Evolutionary conservation across 108 stramenopile genomes (phyloP).

Genomic region (Nannochloropsis gaditana): DNA sequence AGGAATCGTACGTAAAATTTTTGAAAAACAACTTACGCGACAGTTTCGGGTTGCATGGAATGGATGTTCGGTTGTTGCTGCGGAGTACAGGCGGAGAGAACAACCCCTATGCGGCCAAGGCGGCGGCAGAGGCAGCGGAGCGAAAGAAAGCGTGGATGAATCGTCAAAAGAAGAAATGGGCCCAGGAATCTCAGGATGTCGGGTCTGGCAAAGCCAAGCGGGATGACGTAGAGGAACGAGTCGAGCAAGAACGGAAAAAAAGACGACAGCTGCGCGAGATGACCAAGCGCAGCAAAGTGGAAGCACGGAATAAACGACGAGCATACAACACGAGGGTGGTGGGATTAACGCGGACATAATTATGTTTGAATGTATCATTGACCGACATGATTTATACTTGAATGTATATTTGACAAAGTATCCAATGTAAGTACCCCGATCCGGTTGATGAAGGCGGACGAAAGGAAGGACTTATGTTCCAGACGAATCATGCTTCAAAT

Average conservation of each 20-base stretch:
- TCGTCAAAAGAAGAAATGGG: not conserved
- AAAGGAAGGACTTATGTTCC: too few relatives aligned
- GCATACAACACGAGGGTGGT: not conserved
- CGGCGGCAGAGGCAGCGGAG: not conserved
- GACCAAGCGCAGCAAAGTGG: not conserved
- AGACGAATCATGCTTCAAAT: too few relatives aligned
- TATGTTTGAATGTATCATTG: not conserved
- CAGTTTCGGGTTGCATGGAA: constrained; percentile 41
- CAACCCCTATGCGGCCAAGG: constrained; percentile 9
- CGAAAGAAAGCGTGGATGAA: constrained; percentile 9
- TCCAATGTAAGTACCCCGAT: too few relatives aligned
- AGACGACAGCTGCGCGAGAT: not conserved
- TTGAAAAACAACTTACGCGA: constrained; percentile 32
- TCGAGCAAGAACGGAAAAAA: constrained; percentile 2
- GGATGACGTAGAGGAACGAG: not conserved
- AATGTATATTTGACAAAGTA: too few relatives aligned
- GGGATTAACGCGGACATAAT: constrained; percentile 16
- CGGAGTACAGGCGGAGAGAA: constrained; percentile 7
- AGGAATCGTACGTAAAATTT: not conserved
- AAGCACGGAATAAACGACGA: not conserved
- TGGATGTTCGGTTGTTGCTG: constrained; percentile 33
- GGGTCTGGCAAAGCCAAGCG: not conserved
- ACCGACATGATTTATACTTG: too few relatives aligned
- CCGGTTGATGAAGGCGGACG: too few relatives aligned
- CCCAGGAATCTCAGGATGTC: not conserved